Percentiles rank a stretch among this genome's conserved stretches.
Evolutionary conservation across 306 rosid species (phyloP).

Genomic region (Alnus rubra): DNA sequence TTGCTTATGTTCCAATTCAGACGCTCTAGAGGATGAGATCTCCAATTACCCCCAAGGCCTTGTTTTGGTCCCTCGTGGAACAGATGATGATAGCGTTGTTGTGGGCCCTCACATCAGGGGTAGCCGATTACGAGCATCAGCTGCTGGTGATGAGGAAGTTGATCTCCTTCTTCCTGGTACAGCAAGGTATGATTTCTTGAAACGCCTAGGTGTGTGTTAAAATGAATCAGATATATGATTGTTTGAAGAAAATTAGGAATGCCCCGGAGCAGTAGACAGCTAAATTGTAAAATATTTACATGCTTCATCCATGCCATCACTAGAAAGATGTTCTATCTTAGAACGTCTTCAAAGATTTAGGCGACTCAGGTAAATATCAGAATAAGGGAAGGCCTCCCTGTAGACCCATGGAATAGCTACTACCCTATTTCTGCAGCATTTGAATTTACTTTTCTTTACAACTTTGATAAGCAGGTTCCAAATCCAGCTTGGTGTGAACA

Average conservation of each 20-base stretch:
- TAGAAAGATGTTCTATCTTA: neutral
- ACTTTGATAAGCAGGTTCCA: conserved; percentile 63
- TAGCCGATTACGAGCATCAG: conserved; percentile 94
- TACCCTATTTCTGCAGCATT: conserved; percentile 7
- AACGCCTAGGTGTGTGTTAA: neutral
- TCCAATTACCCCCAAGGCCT: conserved; percentile 88
- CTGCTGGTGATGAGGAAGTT: conserved; percentile 93
- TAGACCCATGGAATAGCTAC: conserved; percentile 6
- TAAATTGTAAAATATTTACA: neutral
- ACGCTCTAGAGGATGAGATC: conserved; percentile 79
- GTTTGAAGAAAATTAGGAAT: neutral
- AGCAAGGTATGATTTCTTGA: conserved; percentile 69
- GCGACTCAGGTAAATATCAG: conserved; percentile 10
- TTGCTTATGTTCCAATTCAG: conserved; percentile 49
- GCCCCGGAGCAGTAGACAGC: neutral
- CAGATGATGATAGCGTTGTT: conserved; percentile 65
- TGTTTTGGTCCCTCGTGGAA: conserved; percentile 87
- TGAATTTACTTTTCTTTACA: conserved; percentile 3
- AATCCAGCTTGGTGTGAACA: conserved; percentile 98
- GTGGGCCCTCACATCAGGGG: conserved; percentile 95
- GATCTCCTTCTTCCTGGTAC: conserved; percentile 98
- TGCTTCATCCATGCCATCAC: conserved; percentile 1
- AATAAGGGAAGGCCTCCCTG: conserved; percentile 8
- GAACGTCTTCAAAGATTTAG: neutral
- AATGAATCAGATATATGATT: neutral